Base-by-base conservation (phyloP, 352 stramenopile genomes). In the Pelagophyceae sp. region DNA sequence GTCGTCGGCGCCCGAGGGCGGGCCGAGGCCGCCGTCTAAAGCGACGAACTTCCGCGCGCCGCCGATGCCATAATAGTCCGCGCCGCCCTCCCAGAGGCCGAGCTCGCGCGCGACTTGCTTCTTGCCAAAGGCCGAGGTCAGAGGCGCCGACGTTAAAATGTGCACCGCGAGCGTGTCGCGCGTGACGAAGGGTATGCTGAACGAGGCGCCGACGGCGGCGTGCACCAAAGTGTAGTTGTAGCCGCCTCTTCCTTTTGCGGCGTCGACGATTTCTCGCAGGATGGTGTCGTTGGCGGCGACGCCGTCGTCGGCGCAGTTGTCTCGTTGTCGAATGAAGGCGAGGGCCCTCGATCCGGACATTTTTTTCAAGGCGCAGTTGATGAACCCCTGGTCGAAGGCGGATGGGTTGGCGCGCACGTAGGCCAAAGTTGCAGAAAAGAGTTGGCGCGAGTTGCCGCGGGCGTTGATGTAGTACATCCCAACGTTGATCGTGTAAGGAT, bases 341-440 rank as follows among this genome's bases (percentile, higher is more conserved):
- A 74, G 33, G 35, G 5, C 17, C 37, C 0, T 51, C 1, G 6
- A 27, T 3, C 33, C 0, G 33, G 33, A 40, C 29, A 71, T 40
- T 3, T n/a, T 11, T n/a, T 74, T 74, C 15, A 74, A 37, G 5
- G 58, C 23, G 67, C 67, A 74, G 33, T 74, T 74, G 17, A 74
- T 6, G 17, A 74, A 33, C 5, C 67, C 67, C 67, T 74, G 67
- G 67, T 74, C 67, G 67, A 74, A 74, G 67, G n/a, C 67, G 38
- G 1, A 6, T 23, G 67, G 67, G 23, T 74, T 17, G 15, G 35
- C 11, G 2, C 67, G 33, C 35, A 31, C 20, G 67, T 74, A 74
- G 35, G 11, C 5, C 2, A 51, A 33, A 23, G 35, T 32, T 23
- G 67, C 15, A 5, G 20, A 33, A 37, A 74, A 74, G 35, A 74